Base-by-base conservation (phyloP, 2,329 filamentous ascomycete species). In the Beauveria bassiana region DNA sequence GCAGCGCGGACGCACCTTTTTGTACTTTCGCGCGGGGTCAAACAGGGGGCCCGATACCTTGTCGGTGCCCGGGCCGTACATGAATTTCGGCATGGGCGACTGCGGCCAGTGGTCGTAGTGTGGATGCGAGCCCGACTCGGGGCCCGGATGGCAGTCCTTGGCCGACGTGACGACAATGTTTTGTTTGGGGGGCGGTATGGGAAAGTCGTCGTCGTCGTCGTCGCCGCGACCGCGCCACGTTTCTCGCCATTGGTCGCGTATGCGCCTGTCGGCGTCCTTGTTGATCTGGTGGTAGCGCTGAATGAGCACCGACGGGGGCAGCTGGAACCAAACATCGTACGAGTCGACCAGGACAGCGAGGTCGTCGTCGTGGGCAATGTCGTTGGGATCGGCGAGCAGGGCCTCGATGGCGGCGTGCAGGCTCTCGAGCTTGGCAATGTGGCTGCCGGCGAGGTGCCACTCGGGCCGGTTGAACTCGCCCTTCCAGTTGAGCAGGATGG, bases 301-400 rank as follows among this genome's bases (percentile, higher is more conserved):
- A 5, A 76, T 69, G 2, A 76, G 68, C 1, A 74, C 73, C 5
- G 72, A 71, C 0, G 73, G 72, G 0, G 74, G 74, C 0, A 76
- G 68, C 56, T 76, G 74, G 47, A 76, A 76, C 74, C 74, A 76
- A 43, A 73, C 65, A 47, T 76, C 73, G 63, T 76, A 72, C 0
- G 73, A 71, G 26, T 76, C 74, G 1, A 76, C 71, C n/a, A 76
- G 65, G 0, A 76, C 65, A 1, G 70, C 69, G 1, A 76, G 62
- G 59, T 75, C 72, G 12, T 75, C 66, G 7, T 73, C 68, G 38
- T 66, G 64, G 5, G 64, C 58, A 34, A 63, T 59, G 2, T 61
- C 53, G 4, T 62, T 64, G 38, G 42, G 55, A 28, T 67, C 61
- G 0, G 60, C 42, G 4, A 74, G 66, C 1, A 74, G 62, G 0